These are phyloP conservation scores for Zygosaccharomyces lentus DNA, from an alignment of 805 yeast genomes.

Conservation along the genomic window DNA sequence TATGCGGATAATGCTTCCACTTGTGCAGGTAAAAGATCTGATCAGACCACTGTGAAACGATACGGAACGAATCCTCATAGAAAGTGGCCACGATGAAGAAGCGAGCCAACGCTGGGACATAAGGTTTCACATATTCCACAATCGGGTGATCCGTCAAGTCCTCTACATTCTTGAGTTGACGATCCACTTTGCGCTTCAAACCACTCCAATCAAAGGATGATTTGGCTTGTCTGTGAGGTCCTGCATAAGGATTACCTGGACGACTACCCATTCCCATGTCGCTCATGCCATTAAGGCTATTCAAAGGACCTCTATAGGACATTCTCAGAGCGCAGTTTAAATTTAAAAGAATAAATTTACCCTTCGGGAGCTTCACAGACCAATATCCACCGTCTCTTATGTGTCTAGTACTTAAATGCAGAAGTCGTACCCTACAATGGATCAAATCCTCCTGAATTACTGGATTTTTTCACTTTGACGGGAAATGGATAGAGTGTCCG, in stretches of 20 bases:
- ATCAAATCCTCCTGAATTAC: background rate
- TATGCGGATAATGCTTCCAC: conserved; percentile 72
- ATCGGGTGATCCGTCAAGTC: conserved; percentile 46
- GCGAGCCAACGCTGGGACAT: conserved; percentile 83
- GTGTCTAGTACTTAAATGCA: background rate
- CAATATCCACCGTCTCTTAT: background rate
- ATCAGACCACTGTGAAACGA: conserved; percentile 82
- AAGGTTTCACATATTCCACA: conserved; percentile 53
- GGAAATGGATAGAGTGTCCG: conserved; percentile 5
- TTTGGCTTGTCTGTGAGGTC: conserved; percentile 6
- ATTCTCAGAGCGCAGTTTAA: conserved; percentile 4
- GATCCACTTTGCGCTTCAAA: conserved; percentile 38
- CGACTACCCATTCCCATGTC: conserved; percentile 18
- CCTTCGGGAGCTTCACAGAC: background rate
- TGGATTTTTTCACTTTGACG: conserved; percentile 1
- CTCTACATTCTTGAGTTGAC: conserved; percentile 51
- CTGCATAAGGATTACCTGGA: conserved; percentile 13
- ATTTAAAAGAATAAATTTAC: background rate
- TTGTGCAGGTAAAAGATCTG: conserved; percentile 81
- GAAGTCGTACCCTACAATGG: background rate
- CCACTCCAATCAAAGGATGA: conserved; percentile 1
- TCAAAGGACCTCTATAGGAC: conserved; percentile 26
- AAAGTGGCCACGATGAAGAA: conserved; percentile 90
- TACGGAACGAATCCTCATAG: conserved; percentile 82
- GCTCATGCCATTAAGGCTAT: conserved; percentile 18